Evolutionary conservation across 2,329 filamentous ascomycete genomes (phyloP).

Genomic region (Cladosporium sp.): DNA sequence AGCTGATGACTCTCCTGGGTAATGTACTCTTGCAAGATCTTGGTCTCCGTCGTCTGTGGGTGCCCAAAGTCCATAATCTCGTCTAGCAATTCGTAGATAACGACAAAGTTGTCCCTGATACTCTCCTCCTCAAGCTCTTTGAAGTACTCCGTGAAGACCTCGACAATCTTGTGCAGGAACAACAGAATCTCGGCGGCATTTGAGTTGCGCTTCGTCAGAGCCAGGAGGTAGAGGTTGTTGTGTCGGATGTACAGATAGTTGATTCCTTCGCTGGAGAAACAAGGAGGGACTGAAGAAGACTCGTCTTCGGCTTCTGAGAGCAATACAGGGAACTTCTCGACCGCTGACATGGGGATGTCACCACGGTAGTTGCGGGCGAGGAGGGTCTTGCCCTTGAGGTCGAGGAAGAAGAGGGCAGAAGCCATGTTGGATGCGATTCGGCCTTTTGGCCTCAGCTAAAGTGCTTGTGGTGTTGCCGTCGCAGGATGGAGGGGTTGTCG

Average conservation of each 20-base stretch:
- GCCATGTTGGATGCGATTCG: slow-evolving; percentile 61
- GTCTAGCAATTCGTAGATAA: slow-evolving; percentile 97
- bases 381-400: slow-evolving; percentile 99
- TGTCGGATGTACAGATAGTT: slow-evolving; percentile 99
- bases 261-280: slow-evolving; percentile 97
- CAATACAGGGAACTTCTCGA: slow-evolving; percentile 94
- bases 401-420: slow-evolving; percentile 96
- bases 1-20: slow-evolving; percentile 99
- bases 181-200: slow-evolving; percentile 98
- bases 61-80: slow-evolving; percentile 99
- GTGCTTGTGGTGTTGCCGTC: not conserved
- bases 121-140: slow-evolving; percentile 98
- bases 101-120: slow-evolving; percentile 98
- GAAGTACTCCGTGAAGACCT: slow-evolving; percentile 99
- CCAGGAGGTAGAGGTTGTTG: slow-evolving; percentile 97
- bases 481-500: not conserved
- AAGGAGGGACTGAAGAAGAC: slow-evolving; percentile 92
- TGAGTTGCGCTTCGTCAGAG: slow-evolving; percentile 95
- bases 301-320: slow-evolving; percentile 99
- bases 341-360: slow-evolving; percentile 98
- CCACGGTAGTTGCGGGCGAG: slow-evolving; percentile 97
- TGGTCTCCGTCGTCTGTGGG: slow-evolving; percentile 95
- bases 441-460: slow-evolving; percentile 4
- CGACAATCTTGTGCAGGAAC: slow-evolving; percentile 96
- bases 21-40: slow-evolving; percentile 95